Conservation (phyloP, 495 filamentous ascomycete genomes). For the Talaromyces proteolyticus region DNA sequence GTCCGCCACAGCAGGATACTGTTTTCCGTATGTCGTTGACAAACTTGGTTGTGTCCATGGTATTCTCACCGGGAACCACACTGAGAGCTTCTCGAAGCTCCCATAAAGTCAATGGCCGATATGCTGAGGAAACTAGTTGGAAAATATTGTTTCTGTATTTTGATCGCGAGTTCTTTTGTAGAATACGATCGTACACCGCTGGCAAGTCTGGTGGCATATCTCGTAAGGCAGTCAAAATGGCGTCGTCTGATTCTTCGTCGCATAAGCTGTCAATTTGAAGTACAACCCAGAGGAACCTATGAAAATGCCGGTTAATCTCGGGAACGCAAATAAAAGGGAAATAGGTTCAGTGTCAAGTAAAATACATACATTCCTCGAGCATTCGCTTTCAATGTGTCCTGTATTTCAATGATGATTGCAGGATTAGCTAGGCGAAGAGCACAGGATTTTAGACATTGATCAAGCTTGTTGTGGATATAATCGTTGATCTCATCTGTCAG, state of each 20-base stretch:
- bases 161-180: not conserved
- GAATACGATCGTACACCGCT: slow-evolving; percentile 23
- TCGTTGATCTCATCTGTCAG: slow-evolving; percentile 23
- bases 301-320: too few relatives aligned
- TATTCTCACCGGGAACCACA: slow-evolving; percentile 25
- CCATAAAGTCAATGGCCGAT: slow-evolving; percentile 27
- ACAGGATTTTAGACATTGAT: slow-evolving; percentile 18
- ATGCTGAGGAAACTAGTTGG: slow-evolving; percentile 23
- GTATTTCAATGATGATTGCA: slow-evolving; percentile 22
- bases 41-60: slow-evolving; percentile 24
- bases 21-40: slow-evolving; percentile 27
- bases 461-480: slow-evolving; percentile 30
- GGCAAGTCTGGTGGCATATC: slow-evolving; percentile 35
- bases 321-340: too few relatives aligned
- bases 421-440: slow-evolving; percentile 28
- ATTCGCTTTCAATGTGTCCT: slow-evolving; percentile 3
- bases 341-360: too few relatives aligned
- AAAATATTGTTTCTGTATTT: slow-evolving; percentile 15
- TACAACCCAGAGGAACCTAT: slow-evolving; percentile 46
- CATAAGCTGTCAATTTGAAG: slow-evolving; percentile 38
- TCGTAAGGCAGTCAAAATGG: slow-evolving; percentile 26
- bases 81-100: slow-evolving; percentile 39
- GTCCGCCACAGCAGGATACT: slow-evolving; percentile 33
- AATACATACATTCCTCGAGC: slow-evolving; percentile 3
- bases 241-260: slow-evolving; percentile 28